A percentile compares a stretch with the other conserved stretches of the same genome.
Conservation (phyloP, 805 yeast species). For the Yarrowia sp. region DNA sequence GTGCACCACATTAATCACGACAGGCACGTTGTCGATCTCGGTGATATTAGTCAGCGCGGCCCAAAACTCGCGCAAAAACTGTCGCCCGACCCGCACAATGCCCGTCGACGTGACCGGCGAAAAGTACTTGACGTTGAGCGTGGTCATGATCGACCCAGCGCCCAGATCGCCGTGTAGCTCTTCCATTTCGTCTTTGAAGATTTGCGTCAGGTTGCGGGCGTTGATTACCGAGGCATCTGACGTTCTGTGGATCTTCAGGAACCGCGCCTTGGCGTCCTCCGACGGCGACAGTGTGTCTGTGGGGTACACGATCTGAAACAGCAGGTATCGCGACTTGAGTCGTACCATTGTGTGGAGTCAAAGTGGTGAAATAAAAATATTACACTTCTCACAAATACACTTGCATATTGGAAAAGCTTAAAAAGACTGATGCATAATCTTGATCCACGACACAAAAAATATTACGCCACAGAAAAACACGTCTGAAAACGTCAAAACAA, state of each 20-base stretch:
- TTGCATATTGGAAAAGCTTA: no score
- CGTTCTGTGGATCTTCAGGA: constrained; percentile 43
- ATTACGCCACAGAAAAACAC: not conserved
- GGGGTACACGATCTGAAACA: constrained; percentile 81
- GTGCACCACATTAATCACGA: constrained; percentile 67
- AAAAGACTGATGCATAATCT: not conserved
- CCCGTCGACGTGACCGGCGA: constrained; percentile 84
- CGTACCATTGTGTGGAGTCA: constrained; percentile 74
- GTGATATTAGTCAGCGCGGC: constrained; percentile 63
- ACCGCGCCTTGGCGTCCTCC: constrained; percentile 16
- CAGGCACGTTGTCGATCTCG: constrained; percentile 57
- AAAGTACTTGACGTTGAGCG: constrained; percentile 76
- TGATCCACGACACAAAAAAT: not conserved
- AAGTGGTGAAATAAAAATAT: no score
- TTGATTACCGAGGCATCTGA: constrained; percentile 53
- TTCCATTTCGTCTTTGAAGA: constrained; percentile 63
- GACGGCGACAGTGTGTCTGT: constrained; percentile 47
- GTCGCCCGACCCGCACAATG: constrained; percentile 76
- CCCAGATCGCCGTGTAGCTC: constrained; percentile 82
- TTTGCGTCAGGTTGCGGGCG: constrained; percentile 56
- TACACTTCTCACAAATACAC: no score
- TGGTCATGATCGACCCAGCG: constrained; percentile 64
- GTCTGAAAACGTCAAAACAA: no score
- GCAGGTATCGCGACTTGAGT: constrained; percentile 79
- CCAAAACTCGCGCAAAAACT: constrained; percentile 64